Percentiles rank a stretch among this genome's conserved stretches.
These are phyloP conservation scores for Herpetomonas tarakana DNA, from an alignment of 208 protist genomes.

Conservation along the genomic window DNA sequence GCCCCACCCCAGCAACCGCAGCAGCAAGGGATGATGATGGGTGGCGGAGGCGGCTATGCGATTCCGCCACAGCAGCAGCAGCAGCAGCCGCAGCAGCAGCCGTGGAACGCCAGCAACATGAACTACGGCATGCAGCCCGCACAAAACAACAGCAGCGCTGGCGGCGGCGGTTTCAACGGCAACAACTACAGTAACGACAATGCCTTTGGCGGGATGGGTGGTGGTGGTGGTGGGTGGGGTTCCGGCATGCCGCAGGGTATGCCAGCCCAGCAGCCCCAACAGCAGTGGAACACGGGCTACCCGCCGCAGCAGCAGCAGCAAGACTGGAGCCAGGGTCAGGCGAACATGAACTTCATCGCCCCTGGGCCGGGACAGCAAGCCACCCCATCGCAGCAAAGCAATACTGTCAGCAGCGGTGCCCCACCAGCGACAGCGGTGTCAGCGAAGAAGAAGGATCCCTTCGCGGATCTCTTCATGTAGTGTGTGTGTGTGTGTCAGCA, in stretches of 20 bases:
- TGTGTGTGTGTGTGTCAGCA: not conserved
- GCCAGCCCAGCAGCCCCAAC: not conserved
- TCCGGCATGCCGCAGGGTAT: not conserved
- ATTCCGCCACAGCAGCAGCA: conserved; percentile 18
- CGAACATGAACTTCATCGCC: conserved; percentile 48
- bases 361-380: conserved; percentile 28
- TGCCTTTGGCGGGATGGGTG: too few species aligned
- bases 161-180: not conserved
- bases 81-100: conserved; percentile 1
- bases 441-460: conserved; percentile 57
- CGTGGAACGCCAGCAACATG: conserved; percentile 16
- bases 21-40: conserved; percentile 7
- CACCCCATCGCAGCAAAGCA: conserved; percentile 5
- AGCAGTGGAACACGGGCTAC: not conserved
- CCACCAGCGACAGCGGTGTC: conserved; percentile 1
- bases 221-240: not conserved
- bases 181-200: too few species aligned
- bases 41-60: not conserved
- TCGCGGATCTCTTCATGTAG: conserved; percentile 69
- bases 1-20: conserved; percentile 21
- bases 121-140: conserved; percentile 1
- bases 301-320: conserved; percentile 5
- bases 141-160: not conserved
- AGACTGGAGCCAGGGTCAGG: conserved; percentile 3
- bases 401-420: conserved; percentile 11